Base-by-base conservation (phyloP, 2,329 filamentous ascomycete species). In the Myriosclerotinia curreyana region DNA sequence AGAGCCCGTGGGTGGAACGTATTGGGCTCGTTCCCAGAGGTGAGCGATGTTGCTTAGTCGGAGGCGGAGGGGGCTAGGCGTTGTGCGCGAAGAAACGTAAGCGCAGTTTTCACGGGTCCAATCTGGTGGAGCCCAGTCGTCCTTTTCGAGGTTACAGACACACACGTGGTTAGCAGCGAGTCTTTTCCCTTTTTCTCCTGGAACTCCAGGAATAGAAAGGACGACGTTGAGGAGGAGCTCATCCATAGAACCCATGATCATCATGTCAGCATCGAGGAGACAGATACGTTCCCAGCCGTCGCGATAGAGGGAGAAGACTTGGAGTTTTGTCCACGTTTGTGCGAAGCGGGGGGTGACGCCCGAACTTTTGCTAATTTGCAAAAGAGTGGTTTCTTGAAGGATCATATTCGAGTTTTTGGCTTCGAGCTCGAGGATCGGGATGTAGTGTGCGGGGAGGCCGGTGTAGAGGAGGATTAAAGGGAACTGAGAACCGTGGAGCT, bases 271-370 rank as follows among this genome's bases (percentile, higher is more conserved):
- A 77, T 96, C 92, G 55, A 96, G 81, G 76, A 91, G 89, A 36
- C 94, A 88, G 40, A 96, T 83, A 53, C 90, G 84, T 38, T 86
- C 81, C 91, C 91, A 96, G 12, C 62, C 64, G 74, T 92, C 85
- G 31, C 81, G 81, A 34, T 66, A 38, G 25, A 31, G 80, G 11
- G 84, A 85, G 74, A 95, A 96, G 9, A 88, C 86, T 22, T 86
- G 84, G 22, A 96, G 83, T 77, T 96, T 96, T 76, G 83, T 91
- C 91, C 91, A 96, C 79, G 88, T 91, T 75, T 95, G 90, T 76
- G 90, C 87, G 80, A 96, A 96, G 70, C 91, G 87, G 60, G 87
- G 84, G 76, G 95, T 91, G 72, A 80, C 83, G 77, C 60, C 60
- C 1, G 31, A n/a, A 8, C 34, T 46, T 0, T 7, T 0, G 52